Evolutionary conservation across 495 filamentous ascomycete genomes (phyloP).

Genomic region (Xylaria longipes): DNA sequence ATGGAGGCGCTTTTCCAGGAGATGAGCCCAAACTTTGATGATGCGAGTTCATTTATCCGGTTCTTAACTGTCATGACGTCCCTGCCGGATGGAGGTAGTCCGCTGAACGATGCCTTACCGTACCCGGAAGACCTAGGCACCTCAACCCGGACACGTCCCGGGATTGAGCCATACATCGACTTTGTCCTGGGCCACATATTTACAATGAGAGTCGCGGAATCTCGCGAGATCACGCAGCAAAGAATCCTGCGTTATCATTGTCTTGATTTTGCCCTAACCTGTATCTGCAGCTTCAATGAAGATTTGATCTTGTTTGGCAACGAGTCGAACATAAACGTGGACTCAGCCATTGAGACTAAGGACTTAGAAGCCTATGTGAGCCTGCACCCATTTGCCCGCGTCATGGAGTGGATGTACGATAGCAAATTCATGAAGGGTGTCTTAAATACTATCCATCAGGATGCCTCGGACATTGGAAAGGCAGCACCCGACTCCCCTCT

Average conservation of each 20-base stretch:
- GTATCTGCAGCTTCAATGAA: slow-evolving; percentile 87
- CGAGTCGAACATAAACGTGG: slow-evolving; percentile 72
- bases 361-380: slow-evolving; percentile 77
- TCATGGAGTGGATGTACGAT: slow-evolving; percentile 98
- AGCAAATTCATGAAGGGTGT: slow-evolving; percentile 82
- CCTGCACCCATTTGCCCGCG: slow-evolving; percentile 88
- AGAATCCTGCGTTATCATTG: slow-evolving; percentile 76
- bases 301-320: slow-evolving; percentile 83
- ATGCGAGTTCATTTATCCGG: slow-evolving; percentile 79
- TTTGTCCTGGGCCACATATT: slow-evolving; percentile 82
- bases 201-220: slow-evolving; percentile 62
- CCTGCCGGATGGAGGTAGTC: slow-evolving; percentile 62
- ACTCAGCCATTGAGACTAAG: slow-evolving; percentile 71
- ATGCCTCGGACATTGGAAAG: slow-evolving; percentile 68
- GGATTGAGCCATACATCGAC: slow-evolving; percentile 91
- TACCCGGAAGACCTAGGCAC: slow-evolving; percentile 90
- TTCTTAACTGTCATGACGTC: slow-evolving; percentile 72
- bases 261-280: slow-evolving; percentile 76
- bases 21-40: slow-evolving; percentile 75
- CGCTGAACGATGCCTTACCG: slow-evolving; percentile 74
- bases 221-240: slow-evolving; percentile 66
- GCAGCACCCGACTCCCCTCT: slow-evolving; percentile 74
- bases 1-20: slow-evolving; percentile 63
- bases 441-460: slow-evolving; percentile 76
- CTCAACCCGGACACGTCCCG: slow-evolving; percentile 72